Percentiles rank a stretch among this genome's conserved stretches.
These are phyloP conservation scores for Delonix regia DNA, from an alignment of 306 rosid species.

Conservation along the genomic window DNA sequence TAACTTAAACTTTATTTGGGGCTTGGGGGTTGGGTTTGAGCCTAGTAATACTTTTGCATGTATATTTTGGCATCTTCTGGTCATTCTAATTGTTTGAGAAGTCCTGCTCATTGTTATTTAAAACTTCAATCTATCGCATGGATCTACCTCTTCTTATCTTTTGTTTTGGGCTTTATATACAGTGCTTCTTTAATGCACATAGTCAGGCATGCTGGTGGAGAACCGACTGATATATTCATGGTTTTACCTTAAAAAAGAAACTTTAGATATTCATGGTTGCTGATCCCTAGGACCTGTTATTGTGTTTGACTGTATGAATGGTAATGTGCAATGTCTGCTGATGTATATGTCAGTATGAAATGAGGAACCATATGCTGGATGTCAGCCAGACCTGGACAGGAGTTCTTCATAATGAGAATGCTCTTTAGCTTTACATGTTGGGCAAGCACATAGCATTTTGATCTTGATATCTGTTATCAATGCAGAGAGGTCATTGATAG, in stretches of 20 bases:
- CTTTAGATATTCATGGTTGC: background rate
- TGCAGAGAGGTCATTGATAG: slow-evolving; percentile 79
- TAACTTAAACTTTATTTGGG: slow-evolving; percentile 7
- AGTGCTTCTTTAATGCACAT: slow-evolving; percentile 8
- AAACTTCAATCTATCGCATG: background rate
- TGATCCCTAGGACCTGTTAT: slow-evolving; percentile 1
- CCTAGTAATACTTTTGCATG: background rate
- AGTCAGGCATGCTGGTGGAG: slow-evolving; percentile 10
- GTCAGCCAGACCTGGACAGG: slow-evolving; percentile 11
- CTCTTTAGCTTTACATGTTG: slow-evolving; percentile 21
- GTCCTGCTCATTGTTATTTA: slow-evolving; percentile 23
- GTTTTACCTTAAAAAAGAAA: background rate
- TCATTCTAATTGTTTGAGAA: slow-evolving; percentile 11
- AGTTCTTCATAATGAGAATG: slow-evolving; percentile 23
- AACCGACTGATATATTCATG: background rate
- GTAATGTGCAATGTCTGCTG: slow-evolving; percentile 14
- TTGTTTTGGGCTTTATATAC: slow-evolving; percentile 6
- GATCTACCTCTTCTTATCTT: background rate
- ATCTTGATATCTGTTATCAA: slow-evolving; percentile 43
- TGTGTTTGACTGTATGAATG: background rate
- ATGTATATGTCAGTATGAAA: slow-evolving; percentile 11
- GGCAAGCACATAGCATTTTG: background rate
- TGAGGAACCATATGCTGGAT: slow-evolving; percentile 17
- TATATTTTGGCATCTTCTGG: slow-evolving; percentile 25
- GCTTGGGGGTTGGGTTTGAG: background rate